phyloP scores from a whole-genome alignment of 371 early-diverging fungal genomes.

The Mortierella sp. region DNA sequence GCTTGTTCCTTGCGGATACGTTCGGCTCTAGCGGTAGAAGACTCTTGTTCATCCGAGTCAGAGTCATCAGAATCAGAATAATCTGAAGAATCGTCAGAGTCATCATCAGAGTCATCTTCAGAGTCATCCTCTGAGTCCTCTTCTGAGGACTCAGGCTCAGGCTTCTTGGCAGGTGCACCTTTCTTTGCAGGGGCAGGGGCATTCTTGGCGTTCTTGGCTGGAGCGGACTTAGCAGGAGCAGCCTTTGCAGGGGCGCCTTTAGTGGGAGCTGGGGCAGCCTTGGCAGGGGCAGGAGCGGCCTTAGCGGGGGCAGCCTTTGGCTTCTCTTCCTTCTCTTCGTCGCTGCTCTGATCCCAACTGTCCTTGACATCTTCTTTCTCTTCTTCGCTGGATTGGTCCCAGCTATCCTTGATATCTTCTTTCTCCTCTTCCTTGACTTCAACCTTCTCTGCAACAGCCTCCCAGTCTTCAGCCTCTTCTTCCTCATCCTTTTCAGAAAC shows the following conservation, averaged over 20 bases:
- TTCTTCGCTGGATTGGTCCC: slow-evolving; percentile 58
- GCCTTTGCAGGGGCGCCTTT: slow-evolving; percentile 49
- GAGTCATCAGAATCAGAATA: slow-evolving; percentile 64
- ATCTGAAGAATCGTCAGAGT: slow-evolving; percentile 64
- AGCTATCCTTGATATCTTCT: slow-evolving; percentile 60
- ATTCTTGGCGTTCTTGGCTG: slow-evolving; percentile 53
- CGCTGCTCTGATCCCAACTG: slow-evolving; percentile 75
- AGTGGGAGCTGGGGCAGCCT: slow-evolving; percentile 45
- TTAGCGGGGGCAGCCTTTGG: slow-evolving; percentile 32
- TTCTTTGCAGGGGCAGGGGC: slow-evolving; percentile 54
- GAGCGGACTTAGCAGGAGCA: slow-evolving; percentile 37
- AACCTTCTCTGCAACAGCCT: slow-evolving; percentile 57
- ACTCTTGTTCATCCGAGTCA: slow-evolving; percentile 69
- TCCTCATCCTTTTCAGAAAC: slow-evolving; percentile 63
- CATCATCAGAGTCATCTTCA: slow-evolving; percentile 65
- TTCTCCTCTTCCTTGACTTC: slow-evolving; percentile 51
- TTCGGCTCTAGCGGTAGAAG: slow-evolving; percentile 71
- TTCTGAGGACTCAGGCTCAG: slow-evolving; percentile 37
- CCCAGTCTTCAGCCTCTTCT: slow-evolving; percentile 60
- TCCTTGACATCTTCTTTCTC: slow-evolving; percentile 64
- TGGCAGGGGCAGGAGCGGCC: slow-evolving; percentile 40
- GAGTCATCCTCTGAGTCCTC: slow-evolving; percentile 58
- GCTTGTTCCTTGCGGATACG: slow-evolving; percentile 86
- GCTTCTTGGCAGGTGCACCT: slow-evolving; percentile 46
- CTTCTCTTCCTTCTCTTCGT: slow-evolving; percentile 58